Evolutionary conservation across 139 green algal genomes (phyloP), one percentile per base, ranked within the genome.

Genomic region (Marvania coccoides): DNA sequence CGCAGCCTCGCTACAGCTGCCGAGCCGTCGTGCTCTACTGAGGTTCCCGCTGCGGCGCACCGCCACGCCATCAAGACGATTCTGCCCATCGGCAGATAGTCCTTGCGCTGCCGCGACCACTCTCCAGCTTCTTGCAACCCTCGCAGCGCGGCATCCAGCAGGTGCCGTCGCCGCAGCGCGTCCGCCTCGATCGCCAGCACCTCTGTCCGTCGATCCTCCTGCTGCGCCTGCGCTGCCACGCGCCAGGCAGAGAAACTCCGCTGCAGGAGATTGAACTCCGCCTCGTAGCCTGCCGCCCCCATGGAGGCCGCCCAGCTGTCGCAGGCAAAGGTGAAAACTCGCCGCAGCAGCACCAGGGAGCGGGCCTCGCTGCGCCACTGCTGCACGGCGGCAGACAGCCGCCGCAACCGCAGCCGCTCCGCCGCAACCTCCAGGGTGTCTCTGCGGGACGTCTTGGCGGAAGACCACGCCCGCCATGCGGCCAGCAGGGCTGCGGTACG

Each of bases 251-350:
- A 12, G 28, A 65, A 74, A 33, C 23, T 28, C 5, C 19, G 13
- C 29, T 37, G 26, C n/a, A 68, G 37, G 5, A 19, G 37, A 58
- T 63, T 36, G 23, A 47, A 66, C 48, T 67, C 58, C 37, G 55
- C 55, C 23, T 58, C 26, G 38, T 74, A 45, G 39, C 64, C 31
- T 8, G 40, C 55, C n/a, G 38, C 67, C 13, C 67, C 67, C 35
- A 73, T 48, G 30, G 62, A 58, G 2, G 64, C 57, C 48, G 35
- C 54, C 67, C 67, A 74, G 29, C 64, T 33, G 10, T 68, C 45
- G 30, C 36, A 38, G 6, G 67, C 67, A 5, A 31, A 55, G 46
- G 31, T 24, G 24, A 74, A 68, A 30, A 74, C 67, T 0, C 67
- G 67, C 30, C 23, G 67, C 39, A 74, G 60, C 60, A 74, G 23